Evolutionary conservation across 495 filamentous ascomycete genomes (phyloP).

Genomic region (Entonaema liquescens): DNA sequence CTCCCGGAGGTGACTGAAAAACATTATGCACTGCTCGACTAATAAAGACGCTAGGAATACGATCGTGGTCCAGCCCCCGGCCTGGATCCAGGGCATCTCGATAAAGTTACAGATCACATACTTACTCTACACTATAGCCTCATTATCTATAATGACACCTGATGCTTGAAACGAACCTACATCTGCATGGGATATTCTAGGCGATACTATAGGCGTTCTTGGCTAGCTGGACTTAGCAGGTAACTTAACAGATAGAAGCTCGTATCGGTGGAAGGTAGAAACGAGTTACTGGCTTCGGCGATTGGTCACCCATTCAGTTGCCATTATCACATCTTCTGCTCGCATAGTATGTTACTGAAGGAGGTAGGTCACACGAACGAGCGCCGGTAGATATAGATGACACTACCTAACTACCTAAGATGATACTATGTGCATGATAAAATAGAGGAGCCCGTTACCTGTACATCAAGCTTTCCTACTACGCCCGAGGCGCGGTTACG

Average conservation of each 20-base stretch:
- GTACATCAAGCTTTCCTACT: constrained; percentile 29
- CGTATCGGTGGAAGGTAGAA: not conserved
- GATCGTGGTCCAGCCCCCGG: constrained; percentile 24
- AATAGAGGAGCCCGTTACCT: constrained; percentile 19
- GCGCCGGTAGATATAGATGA: constrained; percentile 9
- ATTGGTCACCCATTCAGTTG: constrained; percentile 15
- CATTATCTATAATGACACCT: constrained; percentile 1
- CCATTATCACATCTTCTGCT: constrained; percentile 6
- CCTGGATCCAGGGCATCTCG: constrained; percentile 25
- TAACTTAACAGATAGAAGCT: not conserved
- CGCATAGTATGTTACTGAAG: constrained; percentile 31
- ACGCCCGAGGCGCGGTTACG: constrained; percentile 36
- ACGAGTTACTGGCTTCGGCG: constrained; percentile 1
- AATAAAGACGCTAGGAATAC: constrained; percentile 26
- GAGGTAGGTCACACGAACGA: constrained; percentile 22
- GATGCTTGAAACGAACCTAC: not conserved
- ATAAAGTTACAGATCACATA: constrained; percentile 13
- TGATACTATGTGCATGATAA: not conserved
- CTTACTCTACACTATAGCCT: constrained; percentile 11
- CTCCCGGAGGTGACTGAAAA: constrained; percentile 5
- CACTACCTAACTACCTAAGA: too few species aligned
- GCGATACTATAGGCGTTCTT: constrained; percentile 12
- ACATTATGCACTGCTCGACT: constrained; percentile 14
- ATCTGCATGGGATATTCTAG: not conserved
- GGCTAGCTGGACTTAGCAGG: constrained; percentile 10